These are phyloP conservation scores for Huntiella bhutanensis DNA, from an alignment of 2,329 filamentous ascomycete species.

Conservation along the genomic window DNA sequence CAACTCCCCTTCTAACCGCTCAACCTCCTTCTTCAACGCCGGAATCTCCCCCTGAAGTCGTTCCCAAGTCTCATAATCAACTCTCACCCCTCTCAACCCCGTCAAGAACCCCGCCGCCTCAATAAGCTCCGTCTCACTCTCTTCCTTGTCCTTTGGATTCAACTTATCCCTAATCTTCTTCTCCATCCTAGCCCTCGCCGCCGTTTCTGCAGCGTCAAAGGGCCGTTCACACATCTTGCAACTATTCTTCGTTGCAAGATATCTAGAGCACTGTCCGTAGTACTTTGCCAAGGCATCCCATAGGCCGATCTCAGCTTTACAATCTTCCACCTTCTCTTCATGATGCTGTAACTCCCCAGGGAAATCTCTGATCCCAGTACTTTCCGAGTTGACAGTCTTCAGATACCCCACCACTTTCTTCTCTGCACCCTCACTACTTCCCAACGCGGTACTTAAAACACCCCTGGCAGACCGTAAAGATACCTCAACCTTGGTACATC, in stretches of 20 bases:
- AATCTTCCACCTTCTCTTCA: slow-evolving; percentile 37
- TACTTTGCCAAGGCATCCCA: slow-evolving; percentile 53
- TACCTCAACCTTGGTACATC: slow-evolving; percentile 60
- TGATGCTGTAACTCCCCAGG: slow-evolving; percentile 30
- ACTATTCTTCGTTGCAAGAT: slow-evolving; percentile 46
- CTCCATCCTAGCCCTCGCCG: slow-evolving; percentile 41
- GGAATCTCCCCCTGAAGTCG: slow-evolving; percentile 57
- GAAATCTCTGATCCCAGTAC: slow-evolving; percentile 33
- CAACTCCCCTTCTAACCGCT: slow-evolving; percentile 41
- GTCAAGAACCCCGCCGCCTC: slow-evolving; percentile 31
- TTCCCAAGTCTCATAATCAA: slow-evolving; percentile 55
- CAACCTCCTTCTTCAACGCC: slow-evolving; percentile 42
- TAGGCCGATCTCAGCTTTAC: slow-evolving; percentile 48
- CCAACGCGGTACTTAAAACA: slow-evolving; percentile 42
- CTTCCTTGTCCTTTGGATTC: slow-evolving; percentile 41
- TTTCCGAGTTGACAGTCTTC: slow-evolving; percentile 23
- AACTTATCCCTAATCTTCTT: slow-evolving; percentile 47
- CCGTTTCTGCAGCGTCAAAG: slow-evolving; percentile 41
- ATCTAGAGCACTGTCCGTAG: slow-evolving; percentile 47
- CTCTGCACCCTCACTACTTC: slow-evolving; percentile 43
- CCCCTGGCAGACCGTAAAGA: slow-evolving; percentile 46
- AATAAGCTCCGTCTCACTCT: slow-evolving; percentile 42
- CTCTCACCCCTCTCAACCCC: slow-evolving; percentile 40
- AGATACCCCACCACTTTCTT: slow-evolving; percentile 33
- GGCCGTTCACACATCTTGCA: slow-evolving; percentile 60